These are phyloP conservation scores for Boletus vinaceobasis DNA, from an alignment of 768 basidiomycete genomes.

Conservation along the genomic window DNA sequence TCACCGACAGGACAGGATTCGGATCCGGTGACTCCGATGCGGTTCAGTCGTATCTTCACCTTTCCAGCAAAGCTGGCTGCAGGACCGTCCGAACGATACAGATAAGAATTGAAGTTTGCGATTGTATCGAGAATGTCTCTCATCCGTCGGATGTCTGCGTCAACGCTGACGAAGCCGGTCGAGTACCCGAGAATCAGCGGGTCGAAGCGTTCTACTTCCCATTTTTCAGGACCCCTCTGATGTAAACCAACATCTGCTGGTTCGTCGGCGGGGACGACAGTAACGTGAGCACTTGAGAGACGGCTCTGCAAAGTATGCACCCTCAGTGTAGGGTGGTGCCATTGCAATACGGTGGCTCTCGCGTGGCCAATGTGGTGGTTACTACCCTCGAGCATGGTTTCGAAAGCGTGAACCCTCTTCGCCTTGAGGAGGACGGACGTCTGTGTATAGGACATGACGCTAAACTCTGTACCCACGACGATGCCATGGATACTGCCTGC, in stretches of 20 bases:
- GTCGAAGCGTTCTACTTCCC: slow-evolving; percentile 18
- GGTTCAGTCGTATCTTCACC: slow-evolving; percentile 11
- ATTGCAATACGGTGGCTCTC: slow-evolving; percentile 9
- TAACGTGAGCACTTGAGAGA: not conserved
- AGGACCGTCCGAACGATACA: slow-evolving; percentile 14
- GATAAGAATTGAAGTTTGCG: slow-evolving; percentile 19
- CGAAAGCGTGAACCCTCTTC: slow-evolving; percentile 12
- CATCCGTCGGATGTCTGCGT: not conserved
- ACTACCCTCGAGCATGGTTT: slow-evolving; percentile 10
- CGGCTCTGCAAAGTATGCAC: slow-evolving; percentile 3
- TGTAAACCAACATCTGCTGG: slow-evolving; percentile 8
- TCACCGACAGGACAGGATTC: slow-evolving; percentile 8
- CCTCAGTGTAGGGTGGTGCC: slow-evolving; percentile 10
- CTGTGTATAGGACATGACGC: not conserved
- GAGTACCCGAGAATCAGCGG: slow-evolving; percentile 9
- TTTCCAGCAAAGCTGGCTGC: slow-evolving; percentile 8
- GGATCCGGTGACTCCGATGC: not conserved
- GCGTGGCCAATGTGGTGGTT: not conserved
- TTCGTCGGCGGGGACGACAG: slow-evolving; percentile 7
- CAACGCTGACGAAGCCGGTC: not conserved
- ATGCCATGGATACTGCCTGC: slow-evolving; percentile 20
- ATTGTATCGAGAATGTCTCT: slow-evolving; percentile 7
- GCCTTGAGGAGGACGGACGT: slow-evolving; percentile 13
- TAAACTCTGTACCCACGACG: slow-evolving; percentile 12
- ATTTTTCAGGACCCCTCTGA: not conserved